Percentiles rank a stretch among this genome's conserved stretches.
Evolutionary conservation across 2,329 filamentous ascomycete genomes (phyloP).

Genomic region (Chaetomium sp.): DNA sequence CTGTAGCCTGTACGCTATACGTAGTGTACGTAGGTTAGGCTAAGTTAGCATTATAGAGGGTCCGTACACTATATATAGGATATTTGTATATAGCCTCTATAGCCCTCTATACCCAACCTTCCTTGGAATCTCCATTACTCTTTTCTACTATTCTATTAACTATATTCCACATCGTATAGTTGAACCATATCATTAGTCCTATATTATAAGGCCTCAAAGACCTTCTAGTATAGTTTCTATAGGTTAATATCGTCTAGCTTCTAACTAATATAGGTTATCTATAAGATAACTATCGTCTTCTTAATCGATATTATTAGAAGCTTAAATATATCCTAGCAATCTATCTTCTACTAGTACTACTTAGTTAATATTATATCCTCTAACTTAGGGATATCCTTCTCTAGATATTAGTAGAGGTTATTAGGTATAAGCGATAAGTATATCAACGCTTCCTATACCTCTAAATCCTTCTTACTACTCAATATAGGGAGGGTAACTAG

Average conservation of each 20-base stretch:
- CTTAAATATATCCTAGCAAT: background rate
- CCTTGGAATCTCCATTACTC: too few relatives aligned
- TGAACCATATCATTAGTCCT: too few relatives aligned
- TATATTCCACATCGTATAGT: too few relatives aligned
- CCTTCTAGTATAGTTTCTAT: background rate
- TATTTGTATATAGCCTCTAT: too few relatives aligned
- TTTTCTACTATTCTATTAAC: too few relatives aligned
- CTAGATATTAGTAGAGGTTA: background rate
- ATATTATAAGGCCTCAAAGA: background rate
- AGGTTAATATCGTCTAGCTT: background rate
- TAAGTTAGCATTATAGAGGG: too few relatives aligned
- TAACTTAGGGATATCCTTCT: background rate
- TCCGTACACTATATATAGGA: too few relatives aligned
- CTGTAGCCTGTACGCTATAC: too few relatives aligned
- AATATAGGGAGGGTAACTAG: background rate
- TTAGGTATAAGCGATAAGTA: background rate
- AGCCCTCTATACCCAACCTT: too few relatives aligned
- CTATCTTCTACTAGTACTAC: background rate
- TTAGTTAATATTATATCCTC: background rate
- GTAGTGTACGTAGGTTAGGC: too few relatives aligned
- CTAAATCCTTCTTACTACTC: background rate
- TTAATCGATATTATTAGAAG: background rate
- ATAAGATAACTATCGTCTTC: background rate
- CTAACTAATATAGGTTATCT: background rate
- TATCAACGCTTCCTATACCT: background rate